These are phyloP conservation scores for Rhizoctonia solani DNA, from an alignment of 1,284 basidiomycete species.

Conservation along the genomic window DNA sequence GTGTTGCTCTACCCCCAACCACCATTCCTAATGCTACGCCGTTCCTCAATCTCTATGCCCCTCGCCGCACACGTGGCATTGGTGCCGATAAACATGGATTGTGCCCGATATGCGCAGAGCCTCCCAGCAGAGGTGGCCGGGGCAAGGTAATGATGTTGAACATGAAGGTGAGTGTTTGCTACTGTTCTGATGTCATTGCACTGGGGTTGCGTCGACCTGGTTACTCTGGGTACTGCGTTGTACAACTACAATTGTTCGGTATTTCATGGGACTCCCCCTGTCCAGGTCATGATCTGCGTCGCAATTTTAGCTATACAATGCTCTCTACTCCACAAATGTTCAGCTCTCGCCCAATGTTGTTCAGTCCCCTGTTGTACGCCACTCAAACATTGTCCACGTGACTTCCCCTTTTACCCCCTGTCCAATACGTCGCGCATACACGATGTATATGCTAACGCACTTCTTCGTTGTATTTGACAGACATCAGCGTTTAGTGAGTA, in stretches of 20 bases:
- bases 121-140: conserved; percentile 61
- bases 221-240: too few relatives aligned
- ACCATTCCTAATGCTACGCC: conserved; percentile 27
- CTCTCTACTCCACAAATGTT: not conserved
- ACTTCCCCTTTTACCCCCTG: not conserved
- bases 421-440: conserved; percentile 25
- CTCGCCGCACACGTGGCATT: conserved; percentile 71
- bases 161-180: conserved; percentile 60
- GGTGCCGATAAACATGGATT: conserved; percentile 71
- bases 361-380: conserved; percentile 14
- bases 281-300: too few relatives aligned
- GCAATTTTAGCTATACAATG: too few relatives aligned
- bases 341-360: not conserved
- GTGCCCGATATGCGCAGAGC: conserved; percentile 76
- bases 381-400: conserved; percentile 17
- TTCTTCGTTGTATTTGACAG: not conserved
- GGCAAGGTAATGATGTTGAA: conserved; percentile 68
- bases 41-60: conserved; percentile 69
- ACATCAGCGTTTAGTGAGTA: conserved; percentile 40
- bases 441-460: conserved; percentile 19
- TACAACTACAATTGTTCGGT: too few relatives aligned
- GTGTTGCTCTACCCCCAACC: conserved; percentile 23
- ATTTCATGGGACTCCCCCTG: too few relatives aligned
- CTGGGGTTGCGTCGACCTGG: too few relatives aligned
- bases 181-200: not conserved